A percentile compares a stretch with the other conserved stretches of the same genome.
phyloP scores from a whole-genome alignment of 805 yeast species.

The Candida suzukii region DNA sequence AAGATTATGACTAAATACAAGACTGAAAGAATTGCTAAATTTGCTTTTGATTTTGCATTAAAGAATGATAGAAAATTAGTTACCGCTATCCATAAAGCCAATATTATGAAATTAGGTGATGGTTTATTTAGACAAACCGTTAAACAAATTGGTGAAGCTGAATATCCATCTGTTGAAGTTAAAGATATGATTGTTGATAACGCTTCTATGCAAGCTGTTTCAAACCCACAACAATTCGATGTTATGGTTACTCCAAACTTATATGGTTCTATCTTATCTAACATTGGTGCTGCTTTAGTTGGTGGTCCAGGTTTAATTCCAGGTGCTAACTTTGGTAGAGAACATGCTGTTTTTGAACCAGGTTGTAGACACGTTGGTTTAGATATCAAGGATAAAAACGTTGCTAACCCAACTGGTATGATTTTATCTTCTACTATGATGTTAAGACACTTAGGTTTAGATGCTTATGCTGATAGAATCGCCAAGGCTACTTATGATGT shows the following conservation, averaged over 20 bases:
- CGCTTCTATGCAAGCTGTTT: conserved; percentile 99
- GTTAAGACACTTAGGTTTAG: conserved; percentile 93
- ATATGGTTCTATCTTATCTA: conserved; percentile 95
- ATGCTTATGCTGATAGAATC: conserved; percentile 76
- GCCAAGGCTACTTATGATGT: conserved; percentile 86
- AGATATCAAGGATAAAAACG: conserved; percentile 88
- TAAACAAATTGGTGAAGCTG: conserved; percentile 76
- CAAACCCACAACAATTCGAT: conserved; percentile 96
- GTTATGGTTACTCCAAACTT: conserved; percentile 96
- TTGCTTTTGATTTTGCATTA: conserved; percentile 92
- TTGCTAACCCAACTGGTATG: conserved; percentile 98
- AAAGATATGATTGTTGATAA: conserved; percentile 96
- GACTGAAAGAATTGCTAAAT: conserved; percentile 95
- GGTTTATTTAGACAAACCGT: conserved; percentile 95
- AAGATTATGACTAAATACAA: conserved; percentile 91
- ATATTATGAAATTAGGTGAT: conserved; percentile 97
- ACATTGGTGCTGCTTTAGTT: conserved; percentile 94
- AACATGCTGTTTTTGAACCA: conserved; percentile 96
- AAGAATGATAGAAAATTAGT: conserved; percentile 88
- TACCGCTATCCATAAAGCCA: conserved; percentile 98
- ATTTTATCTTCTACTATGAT: conserved; percentile 84
- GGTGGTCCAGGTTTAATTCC: conserved; percentile 99
- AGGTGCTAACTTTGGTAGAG: conserved; percentile 97
- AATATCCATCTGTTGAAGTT: conserved; percentile 76
- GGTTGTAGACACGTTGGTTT: conserved; percentile 99